Conservation (phyloP, 768 basidiomycete species). For the Mycena epipterygia region DNA sequence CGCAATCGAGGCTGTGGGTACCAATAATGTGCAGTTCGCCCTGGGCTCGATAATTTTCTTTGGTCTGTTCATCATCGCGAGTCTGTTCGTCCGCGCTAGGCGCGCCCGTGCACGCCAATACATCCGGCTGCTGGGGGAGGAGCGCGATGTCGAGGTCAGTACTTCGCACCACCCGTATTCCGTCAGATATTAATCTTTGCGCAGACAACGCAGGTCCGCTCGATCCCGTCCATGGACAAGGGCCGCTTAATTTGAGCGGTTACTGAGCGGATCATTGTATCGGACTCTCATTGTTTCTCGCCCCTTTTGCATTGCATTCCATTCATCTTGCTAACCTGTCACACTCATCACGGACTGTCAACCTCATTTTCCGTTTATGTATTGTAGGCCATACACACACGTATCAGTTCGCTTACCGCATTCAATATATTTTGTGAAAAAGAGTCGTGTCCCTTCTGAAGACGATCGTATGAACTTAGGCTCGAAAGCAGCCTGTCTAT, state of each 20-base stretch:
- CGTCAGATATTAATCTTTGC: no score
- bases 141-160: constrained; percentile 22
- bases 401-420: no score
- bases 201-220: constrained; percentile 1
- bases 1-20: not conserved
- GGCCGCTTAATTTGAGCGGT: constrained; percentile 1
- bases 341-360: not conserved
- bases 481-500: no score
- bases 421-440: no score
- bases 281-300: not conserved
- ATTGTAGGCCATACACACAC: no score
- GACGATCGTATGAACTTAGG: no score
- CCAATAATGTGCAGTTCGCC: not conserved
- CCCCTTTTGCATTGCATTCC: not conserved
- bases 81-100: not conserved
- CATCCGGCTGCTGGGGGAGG: constrained; percentile 18
- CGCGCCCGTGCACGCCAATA: not conserved
- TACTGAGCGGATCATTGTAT: not conserved
- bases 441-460: no score
- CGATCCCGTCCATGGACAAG: constrained; percentile 15
- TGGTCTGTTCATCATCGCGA: constrained; percentile 6
- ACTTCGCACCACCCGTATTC: not conserved
- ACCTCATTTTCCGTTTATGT: not conserved
- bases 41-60: constrained; percentile 27
- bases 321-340: not conserved